Percentiles rank a stretch among this genome's conserved stretches.
These are phyloP conservation scores for Cutaneotrichosporon dermatis DNA, from an alignment of 1,284 basidiomycete genomes.

Conservation along the genomic window DNA sequence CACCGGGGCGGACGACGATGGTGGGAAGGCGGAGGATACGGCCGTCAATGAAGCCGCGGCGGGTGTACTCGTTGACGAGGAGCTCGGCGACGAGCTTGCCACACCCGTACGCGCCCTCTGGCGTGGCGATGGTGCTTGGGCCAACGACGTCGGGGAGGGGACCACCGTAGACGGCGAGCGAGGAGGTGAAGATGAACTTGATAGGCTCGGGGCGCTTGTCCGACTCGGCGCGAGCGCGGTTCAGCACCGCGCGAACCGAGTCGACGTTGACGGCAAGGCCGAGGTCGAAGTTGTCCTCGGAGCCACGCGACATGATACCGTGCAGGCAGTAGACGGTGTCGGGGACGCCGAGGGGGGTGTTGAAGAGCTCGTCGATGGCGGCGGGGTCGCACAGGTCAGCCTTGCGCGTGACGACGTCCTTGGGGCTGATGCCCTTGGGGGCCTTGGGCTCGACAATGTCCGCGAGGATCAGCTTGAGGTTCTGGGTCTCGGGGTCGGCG, in stretches of 20 bases:
- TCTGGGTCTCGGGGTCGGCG: constrained; percentile 34
- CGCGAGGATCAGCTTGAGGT: constrained; percentile 44
- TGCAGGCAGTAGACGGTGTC: constrained; percentile 56
- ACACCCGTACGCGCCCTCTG: constrained; percentile 60
- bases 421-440: constrained; percentile 45
- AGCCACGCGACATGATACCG: constrained; percentile 61
- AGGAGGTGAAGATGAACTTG: constrained; percentile 62
- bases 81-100: constrained; percentile 60
- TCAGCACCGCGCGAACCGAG: constrained; percentile 56
- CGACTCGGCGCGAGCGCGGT: constrained; percentile 47
- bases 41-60: constrained; percentile 60
- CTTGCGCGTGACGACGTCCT: constrained; percentile 50
- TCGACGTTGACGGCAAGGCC: constrained; percentile 61
- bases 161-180: constrained; percentile 62
- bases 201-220: constrained; percentile 33
- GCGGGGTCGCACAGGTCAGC: constrained; percentile 54
- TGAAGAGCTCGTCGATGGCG: constrained; percentile 51
- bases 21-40: constrained; percentile 62
- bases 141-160: constrained; percentile 56
- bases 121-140: constrained; percentile 56
- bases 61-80: constrained; percentile 60
- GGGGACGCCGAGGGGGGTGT: constrained; percentile 39
- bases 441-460: constrained; percentile 54
- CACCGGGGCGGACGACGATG: constrained; percentile 58
- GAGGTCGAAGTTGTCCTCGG: constrained; percentile 62